Base-by-base conservation (phyloP, 2,329 filamentous ascomycete species). In the Purpureocillium takamizusanense region DNA sequence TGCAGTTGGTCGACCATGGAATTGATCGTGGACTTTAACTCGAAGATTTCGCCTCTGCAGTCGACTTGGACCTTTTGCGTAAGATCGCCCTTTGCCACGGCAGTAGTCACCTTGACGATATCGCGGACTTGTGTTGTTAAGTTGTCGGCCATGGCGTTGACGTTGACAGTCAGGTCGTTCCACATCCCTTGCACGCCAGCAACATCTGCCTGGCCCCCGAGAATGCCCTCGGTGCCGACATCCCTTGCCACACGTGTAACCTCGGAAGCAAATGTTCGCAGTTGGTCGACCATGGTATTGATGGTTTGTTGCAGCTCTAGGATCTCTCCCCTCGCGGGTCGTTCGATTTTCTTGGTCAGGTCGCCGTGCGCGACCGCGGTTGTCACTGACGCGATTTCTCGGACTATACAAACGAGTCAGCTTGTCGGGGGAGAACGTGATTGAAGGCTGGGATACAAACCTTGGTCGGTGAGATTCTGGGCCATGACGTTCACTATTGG, bases 1-100 rank as follows among this genome's bases (percentile, higher is more conserved):
- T 94, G 87, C 42, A 97, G 70, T 61, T 95, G 90, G 60, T 95
- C 90, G 49, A 97, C 90, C 90, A 97, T 97, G 59, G 85, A 92
- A 65, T 97, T 97, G 70, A 97, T 97, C 33, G 92, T 97, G 44
- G 88, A 88, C 65, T 97, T 97, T 55, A 97, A 83, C 66, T 85
- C 87, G 57, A 80, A 83, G 54, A 89, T 97, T 72, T 90, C 92
- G 62, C 84, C 94, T 67, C 81, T 84, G 64, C 85, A 89, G 55
- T 86, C 87, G 43, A 88, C 89, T 61, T 94, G 87, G 28, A 97
- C 90, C 61, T 95, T 95, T 61, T 95, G 90, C 34, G 89, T 95
- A 51, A 97, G 72, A 60, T 97, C 90, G 65, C 90, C 90, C 62
- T 79, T 81, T 50, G 79, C 79, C 48, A 83, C 79, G 43, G 79